Evolutionary conservation across 2,329 filamentous ascomycete species (phyloP).

Genomic region (Aureobasidium sp.): DNA sequence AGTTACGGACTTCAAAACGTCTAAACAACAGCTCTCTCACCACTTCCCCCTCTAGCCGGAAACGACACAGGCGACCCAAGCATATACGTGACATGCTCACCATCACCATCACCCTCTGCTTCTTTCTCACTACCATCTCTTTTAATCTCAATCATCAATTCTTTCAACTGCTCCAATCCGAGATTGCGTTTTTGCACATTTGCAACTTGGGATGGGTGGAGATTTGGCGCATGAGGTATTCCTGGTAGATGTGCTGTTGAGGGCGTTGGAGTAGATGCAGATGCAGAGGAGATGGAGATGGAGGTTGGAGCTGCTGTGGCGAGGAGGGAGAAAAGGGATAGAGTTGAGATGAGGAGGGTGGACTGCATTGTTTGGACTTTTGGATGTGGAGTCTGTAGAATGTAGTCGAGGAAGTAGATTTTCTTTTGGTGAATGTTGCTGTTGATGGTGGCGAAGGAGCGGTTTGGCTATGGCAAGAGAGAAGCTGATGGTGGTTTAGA

Average conservation of each 20-base stretch:
- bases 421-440: no score
- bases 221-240: not conserved
- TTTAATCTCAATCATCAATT: not conserved
- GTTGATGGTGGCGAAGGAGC: no score
- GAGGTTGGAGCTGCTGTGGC: no score
- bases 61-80: not conserved
- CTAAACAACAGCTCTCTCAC: not conserved
- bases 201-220: not conserved
- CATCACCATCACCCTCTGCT: not conserved
- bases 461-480: no score
- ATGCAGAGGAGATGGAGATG: no score
- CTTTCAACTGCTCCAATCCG: not conserved
- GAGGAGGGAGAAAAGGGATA: no score
- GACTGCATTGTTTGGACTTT: no score
- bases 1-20: not conserved
- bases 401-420: no score
- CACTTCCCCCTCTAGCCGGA: not conserved
- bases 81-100: not conserved
- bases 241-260: not conserved
- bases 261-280: no score
- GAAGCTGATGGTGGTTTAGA: no score
- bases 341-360: no score
- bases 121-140: not conserved
- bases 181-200: not conserved
- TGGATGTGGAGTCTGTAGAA: no score